Conservation (phyloP, 257 asterid genomes). For the Plantago elongata region DNA sequence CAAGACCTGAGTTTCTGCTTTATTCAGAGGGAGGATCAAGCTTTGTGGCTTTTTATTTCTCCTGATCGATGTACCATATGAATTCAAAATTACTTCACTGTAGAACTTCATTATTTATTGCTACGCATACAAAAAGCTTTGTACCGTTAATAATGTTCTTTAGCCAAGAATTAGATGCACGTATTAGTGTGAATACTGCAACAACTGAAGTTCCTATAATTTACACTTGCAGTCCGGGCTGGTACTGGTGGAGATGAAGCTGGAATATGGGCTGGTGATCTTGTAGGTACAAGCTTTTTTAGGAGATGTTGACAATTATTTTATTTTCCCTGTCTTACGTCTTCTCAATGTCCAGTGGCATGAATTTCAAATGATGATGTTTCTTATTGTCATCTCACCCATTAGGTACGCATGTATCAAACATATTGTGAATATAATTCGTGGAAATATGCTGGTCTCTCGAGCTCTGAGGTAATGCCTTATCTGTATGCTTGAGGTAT, state of each 20-base stretch:
- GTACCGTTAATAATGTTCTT: no score
- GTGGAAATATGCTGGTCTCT: slow-evolving; percentile 62
- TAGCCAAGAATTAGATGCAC: no score
- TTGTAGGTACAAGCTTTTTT: slow-evolving; percentile 85
- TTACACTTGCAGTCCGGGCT: slow-evolving; percentile 69
- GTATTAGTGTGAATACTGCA: no score
- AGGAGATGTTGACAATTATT: slow-evolving; percentile 24
- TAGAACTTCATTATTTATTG: no score
- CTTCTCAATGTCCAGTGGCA: slow-evolving; percentile 11
- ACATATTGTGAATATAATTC: slow-evolving; percentile 75
- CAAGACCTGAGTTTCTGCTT: no score
- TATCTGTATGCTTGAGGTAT: slow-evolving; percentile 12
- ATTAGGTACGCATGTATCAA: slow-evolving; percentile 87
- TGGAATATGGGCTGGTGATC: slow-evolving; percentile 99
- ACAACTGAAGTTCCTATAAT: slow-evolving; percentile 8
- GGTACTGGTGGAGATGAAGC: slow-evolving; percentile 99
- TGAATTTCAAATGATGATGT: slow-evolving; percentile 11
- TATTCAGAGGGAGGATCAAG: no score
- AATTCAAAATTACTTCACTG: no score
- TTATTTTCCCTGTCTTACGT: neutral
- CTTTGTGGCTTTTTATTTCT: no score
- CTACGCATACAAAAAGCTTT: no score
- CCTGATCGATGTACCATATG: no score
- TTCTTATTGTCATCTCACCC: slow-evolving; percentile 13
- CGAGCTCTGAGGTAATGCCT: slow-evolving; percentile 79